Evolutionary conservation across 257 asterid species (phyloP).

Genomic region (Galeopsis tetrahit): DNA sequence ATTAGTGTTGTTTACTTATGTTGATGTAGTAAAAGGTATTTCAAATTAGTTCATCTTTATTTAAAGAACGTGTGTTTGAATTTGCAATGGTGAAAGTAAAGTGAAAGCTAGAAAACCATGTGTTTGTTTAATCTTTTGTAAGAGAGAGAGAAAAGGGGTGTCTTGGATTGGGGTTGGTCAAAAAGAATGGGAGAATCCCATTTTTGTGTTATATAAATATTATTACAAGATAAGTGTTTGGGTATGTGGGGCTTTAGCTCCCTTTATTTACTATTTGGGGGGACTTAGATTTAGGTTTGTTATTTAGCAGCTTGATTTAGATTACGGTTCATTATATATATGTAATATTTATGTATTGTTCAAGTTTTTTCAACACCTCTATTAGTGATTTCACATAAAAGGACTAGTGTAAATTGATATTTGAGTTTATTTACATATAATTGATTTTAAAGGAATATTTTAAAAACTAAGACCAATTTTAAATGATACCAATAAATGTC

Average conservation of each 20-base stretch:
- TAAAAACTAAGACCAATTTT: no score
- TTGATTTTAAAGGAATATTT: no score
- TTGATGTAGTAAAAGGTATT: conserved; percentile 35
- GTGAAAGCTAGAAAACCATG: conserved; percentile 55
- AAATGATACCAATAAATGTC: no score
- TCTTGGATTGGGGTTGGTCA: conserved; percentile 64
- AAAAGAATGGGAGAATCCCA: conserved; percentile 45
- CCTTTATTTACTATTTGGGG: conserved; percentile 18
- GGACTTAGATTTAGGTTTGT: conserved; percentile 31
- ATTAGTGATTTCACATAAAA: no score
- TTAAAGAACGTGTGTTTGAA: conserved; percentile 33
- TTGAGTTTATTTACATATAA: no score
- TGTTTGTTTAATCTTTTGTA: conserved; percentile 43
- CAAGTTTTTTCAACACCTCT: no score
- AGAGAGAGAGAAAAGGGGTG: conserved; percentile 43
- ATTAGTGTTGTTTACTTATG: conserved; percentile 31
- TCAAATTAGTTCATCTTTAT: conserved; percentile 39
- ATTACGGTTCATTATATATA: neutral
- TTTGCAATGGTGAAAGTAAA: conserved; percentile 38
- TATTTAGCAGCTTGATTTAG: conserved; percentile 17
- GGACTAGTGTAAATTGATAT: no score
- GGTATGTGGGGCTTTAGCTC: conserved; percentile 27
- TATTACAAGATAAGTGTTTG: conserved; percentile 6
- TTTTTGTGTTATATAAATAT: conserved; percentile 18
- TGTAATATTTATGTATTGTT: neutral